phyloP scores from a whole-genome alignment of 768 basidiomycete genomes.

The Trametes meyenii region DNA sequence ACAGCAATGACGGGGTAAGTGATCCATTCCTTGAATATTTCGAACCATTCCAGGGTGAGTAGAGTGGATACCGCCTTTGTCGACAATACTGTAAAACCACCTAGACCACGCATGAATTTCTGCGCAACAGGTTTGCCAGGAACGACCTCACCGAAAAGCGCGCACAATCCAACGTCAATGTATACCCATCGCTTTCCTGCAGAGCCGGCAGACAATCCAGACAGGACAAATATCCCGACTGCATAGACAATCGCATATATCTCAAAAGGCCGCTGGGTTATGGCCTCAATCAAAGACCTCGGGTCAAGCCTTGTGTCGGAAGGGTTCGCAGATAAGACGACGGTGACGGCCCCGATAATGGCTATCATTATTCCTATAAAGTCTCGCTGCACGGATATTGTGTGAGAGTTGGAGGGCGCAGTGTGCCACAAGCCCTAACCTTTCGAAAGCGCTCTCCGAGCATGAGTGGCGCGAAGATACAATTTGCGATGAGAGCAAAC shows the following conservation, averaged over 20 bases:
- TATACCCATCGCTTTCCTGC: constrained; percentile 71
- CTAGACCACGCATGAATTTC: constrained; percentile 38
- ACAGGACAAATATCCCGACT: constrained; percentile 57
- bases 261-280: constrained; percentile 73
- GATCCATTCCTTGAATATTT: constrained; percentile 78
- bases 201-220: constrained; percentile 63
- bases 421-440: constrained; percentile 41
- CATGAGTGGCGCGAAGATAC: constrained; percentile 87
- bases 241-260: constrained; percentile 71
- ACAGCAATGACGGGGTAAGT: constrained; percentile 81
- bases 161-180: constrained; percentile 88
- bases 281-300: constrained; percentile 64
- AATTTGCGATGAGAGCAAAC: constrained; percentile 95
- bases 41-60: constrained; percentile 74
- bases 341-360: constrained; percentile 86
- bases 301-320: constrained; percentile 73
- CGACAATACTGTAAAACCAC: constrained; percentile 92
- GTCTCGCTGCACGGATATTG: constrained; percentile 56
- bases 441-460: constrained; percentile 82
- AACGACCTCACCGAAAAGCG: constrained; percentile 67
- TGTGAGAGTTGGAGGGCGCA: not conserved
- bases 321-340: constrained; percentile 81
- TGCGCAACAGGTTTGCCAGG: not conserved
- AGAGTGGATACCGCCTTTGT: constrained; percentile 93
- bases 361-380: constrained; percentile 79